These are phyloP conservation scores for Abelmoschus esculentus DNA, from an alignment of 345 rosid genomes.

Conservation along the genomic window DNA sequence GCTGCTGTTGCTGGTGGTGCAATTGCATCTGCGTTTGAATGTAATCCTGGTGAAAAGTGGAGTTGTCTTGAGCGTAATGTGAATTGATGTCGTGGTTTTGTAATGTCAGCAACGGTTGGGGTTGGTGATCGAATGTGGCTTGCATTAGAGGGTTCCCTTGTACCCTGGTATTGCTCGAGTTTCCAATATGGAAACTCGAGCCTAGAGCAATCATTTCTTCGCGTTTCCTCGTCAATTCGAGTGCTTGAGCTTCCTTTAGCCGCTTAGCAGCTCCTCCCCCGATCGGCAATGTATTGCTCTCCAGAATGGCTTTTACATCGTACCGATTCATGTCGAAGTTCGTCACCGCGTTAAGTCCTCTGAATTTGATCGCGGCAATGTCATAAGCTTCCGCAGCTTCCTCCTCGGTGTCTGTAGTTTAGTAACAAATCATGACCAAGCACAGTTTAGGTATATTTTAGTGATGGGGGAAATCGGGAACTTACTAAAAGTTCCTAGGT, in stretches of 20 bases:
- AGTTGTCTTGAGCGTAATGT: slow-evolving; percentile 43
- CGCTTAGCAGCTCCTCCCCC: slow-evolving; percentile 98
- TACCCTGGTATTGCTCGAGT: slow-evolving; percentile 35
- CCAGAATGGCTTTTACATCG: slow-evolving; percentile 92
- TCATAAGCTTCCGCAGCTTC: slow-evolving; percentile 99
- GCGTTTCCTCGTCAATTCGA: slow-evolving; percentile 71
- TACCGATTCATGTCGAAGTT: slow-evolving; percentile 95
- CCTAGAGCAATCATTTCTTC: slow-evolving; percentile 86
- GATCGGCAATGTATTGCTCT: slow-evolving; percentile 85
- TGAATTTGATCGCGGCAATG: slow-evolving; percentile 91
- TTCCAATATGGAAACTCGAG: slow-evolving; percentile 56
- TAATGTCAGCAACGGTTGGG: slow-evolving; percentile 56
- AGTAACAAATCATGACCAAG: not conserved
- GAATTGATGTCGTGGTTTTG: slow-evolving; percentile 61
- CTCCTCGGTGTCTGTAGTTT: slow-evolving; percentile 72
- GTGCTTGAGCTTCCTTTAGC: slow-evolving; percentile 94
- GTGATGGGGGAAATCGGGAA: not conserved
- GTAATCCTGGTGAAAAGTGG: slow-evolving; percentile 52
- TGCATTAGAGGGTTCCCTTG: slow-evolving; percentile 62
- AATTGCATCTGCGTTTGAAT: slow-evolving; percentile 77
- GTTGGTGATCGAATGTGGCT: slow-evolving; percentile 46
- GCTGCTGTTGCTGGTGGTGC: slow-evolving; percentile 54
- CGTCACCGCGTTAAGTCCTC: slow-evolving; percentile 89
- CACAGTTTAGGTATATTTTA: not conserved
- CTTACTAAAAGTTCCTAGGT: slow-evolving; percentile 93